phyloP scores from a whole-genome alignment of 768 basidiomycete species.

The Chiua virens region DNA sequence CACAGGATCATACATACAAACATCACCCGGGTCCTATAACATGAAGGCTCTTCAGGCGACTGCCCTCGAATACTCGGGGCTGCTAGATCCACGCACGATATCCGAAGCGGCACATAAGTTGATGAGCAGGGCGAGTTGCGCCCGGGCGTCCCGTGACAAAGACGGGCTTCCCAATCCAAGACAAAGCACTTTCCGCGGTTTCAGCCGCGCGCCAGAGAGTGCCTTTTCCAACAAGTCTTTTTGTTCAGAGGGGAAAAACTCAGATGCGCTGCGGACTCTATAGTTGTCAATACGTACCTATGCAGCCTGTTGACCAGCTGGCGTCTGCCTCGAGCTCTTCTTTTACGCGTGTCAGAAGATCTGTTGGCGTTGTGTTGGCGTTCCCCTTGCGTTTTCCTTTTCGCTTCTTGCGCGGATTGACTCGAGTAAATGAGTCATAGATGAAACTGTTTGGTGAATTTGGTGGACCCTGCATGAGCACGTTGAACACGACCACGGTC shows the following conservation, averaged over 20 bases:
- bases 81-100: conserved; percentile 51
- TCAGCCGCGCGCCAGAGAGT: conserved; percentile 24
- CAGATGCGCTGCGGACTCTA: conserved; percentile 4
- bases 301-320: conserved; percentile 56
- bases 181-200: conserved; percentile 49
- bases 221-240: conserved; percentile 40
- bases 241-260: conserved; percentile 2
- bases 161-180: conserved; percentile 76
- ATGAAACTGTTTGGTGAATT: conserved; percentile 27
- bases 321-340: conserved; percentile 45
- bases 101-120: conserved; percentile 50
- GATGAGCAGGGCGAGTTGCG: conserved; percentile 68
- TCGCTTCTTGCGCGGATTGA: conserved; percentile 53
- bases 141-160: conserved; percentile 57
- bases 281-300: conserved; percentile 45
- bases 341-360: conserved; percentile 42
- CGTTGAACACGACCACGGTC: not conserved
- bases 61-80: conserved; percentile 13
- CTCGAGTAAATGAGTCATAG: conserved; percentile 51
- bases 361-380: conserved; percentile 32
- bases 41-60: conserved; percentile 3
- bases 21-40: conserved; percentile 44
- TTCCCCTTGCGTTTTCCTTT: conserved; percentile 34
- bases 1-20: conserved; percentile 71
- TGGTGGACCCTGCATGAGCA: conserved; percentile 15